Evolutionary conservation across 2,329 filamentous ascomycete species (phyloP).

Genomic region (Elsinoe perseae): DNA sequence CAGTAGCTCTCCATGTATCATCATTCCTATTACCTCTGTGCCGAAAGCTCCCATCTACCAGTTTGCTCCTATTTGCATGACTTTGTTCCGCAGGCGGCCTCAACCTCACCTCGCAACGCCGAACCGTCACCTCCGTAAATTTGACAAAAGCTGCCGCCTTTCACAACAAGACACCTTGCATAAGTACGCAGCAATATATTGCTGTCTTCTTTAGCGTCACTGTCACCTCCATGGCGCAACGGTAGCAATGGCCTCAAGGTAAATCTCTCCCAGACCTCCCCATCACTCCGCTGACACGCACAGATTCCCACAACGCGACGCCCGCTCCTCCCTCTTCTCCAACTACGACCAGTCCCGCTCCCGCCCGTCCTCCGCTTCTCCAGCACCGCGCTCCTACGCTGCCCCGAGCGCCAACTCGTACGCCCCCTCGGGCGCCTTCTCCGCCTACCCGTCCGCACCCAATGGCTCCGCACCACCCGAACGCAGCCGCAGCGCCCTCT

Average conservation of each 20-base stretch:
- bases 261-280: background rate
- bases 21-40: background rate
- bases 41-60: background rate
- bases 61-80: background rate
- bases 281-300: background rate
- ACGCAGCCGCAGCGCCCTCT: background rate
- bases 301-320: slow-evolving; percentile 32
- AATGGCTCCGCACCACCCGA: slow-evolving; percentile 3
- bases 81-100: background rate
- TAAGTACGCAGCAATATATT: background rate
- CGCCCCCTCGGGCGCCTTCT: slow-evolving; percentile 17
- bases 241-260: slow-evolving; percentile 19
- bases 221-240: slow-evolving; percentile 3
- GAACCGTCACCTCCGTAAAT: background rate
- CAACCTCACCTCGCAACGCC: background rate
- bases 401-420: slow-evolving; percentile 20
- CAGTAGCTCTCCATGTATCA: background rate
- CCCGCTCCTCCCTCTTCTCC: slow-evolving; percentile 36
- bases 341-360: slow-evolving; percentile 30
- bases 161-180: background rate
- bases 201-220: background rate
- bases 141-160: background rate
- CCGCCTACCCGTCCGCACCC: slow-evolving; percentile 26
- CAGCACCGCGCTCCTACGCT: slow-evolving; percentile 22
- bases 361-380: slow-evolving; percentile 28